Base-by-base conservation (phyloP, 441 rosid genomes). In the Dalechampia spathulata region DNA sequence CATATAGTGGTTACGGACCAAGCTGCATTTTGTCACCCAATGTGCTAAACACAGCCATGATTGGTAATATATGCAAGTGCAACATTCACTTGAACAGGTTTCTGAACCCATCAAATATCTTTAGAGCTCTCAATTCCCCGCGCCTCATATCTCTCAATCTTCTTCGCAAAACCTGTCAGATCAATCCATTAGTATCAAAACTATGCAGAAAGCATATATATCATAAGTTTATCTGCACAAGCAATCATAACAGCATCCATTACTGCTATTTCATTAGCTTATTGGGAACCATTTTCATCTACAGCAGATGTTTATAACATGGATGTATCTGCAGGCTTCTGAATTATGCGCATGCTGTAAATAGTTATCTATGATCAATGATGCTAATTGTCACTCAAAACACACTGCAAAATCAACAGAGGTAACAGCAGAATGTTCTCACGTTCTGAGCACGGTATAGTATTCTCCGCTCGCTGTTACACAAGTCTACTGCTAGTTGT, bases 401-500 rank as follows among this genome's bases (percentile, higher is more conserved):
- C n/a, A 25, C 12, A 16, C 19, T 16, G 27, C n/a, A 34, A 36
- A 63, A 25, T 16, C 17, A 45, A 20, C 23, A 22, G 14, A 22
- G 17, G 45, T 19, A 64, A 32, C 38, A 53, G 40, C 49, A 13
- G 22, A 6, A 39, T 8, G 22, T 56, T 51, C 95, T 87, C 78
- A 93, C 99, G 52, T 80, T 79, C 82, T 89, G 94, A 51, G 97
- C 81, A 50, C 96, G 89, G 51, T 74, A 93, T 16, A 89, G 75
- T 72, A 86, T 89, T 75, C 96, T 82, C 53, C 71, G 87, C 64
- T 89, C 97, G 32, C 96, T 93, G 43, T 72, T 79, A 58, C 87
- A 89, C 76, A 93, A 72, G 79, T 93, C 99, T 58, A 89, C 95
- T 3, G 96, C 97, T 50, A 93, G 66, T 78, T 93, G 99, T 71